These are phyloP conservation scores for Exophiala dermatitidis DNA, from an alignment of 2,329 filamentous ascomycete species.

Conservation along the genomic window DNA sequence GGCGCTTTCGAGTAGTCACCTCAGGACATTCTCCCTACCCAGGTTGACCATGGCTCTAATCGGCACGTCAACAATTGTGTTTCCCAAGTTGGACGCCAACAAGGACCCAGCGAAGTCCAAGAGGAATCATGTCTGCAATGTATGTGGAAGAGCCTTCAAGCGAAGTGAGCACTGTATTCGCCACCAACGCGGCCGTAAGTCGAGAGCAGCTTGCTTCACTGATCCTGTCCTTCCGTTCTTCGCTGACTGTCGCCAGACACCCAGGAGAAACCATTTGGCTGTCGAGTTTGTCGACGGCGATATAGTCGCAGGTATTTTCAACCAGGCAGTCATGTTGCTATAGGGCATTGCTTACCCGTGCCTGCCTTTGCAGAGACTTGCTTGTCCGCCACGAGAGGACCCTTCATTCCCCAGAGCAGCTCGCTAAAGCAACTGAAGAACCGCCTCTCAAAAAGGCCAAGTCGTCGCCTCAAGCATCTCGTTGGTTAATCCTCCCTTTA, in stretches of 20 bases:
- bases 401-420: constrained; percentile 30
- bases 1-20: too few species aligned
- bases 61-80: constrained; percentile 16
- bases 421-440: constrained; percentile 16
- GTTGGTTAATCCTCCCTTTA: background rate
- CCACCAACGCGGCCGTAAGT: constrained; percentile 32
- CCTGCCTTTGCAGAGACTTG: constrained; percentile 28
- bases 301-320: constrained; percentile 31
- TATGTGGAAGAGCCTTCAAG: constrained; percentile 32
- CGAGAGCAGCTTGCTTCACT: background rate
- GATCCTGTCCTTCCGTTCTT: background rate
- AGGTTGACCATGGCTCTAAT: constrained; percentile 10
- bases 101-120: constrained; percentile 10
- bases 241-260: constrained; percentile 24
- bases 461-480: background rate
- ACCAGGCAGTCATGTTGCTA: background rate
- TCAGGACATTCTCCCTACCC: background rate
- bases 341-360: constrained; percentile 5
- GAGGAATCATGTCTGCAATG: constrained; percentile 26
- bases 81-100: constrained; percentile 18
- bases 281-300: constrained; percentile 31
- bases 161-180: constrained; percentile 33
- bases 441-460: background rate
- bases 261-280: constrained; percentile 32
- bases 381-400: constrained; percentile 33